Evolutionary conservation across 2,329 filamentous ascomycete genomes (phyloP), one percentile per base, ranked within the genome.

Genomic region (Clonostachys rhizophaga): DNA sequence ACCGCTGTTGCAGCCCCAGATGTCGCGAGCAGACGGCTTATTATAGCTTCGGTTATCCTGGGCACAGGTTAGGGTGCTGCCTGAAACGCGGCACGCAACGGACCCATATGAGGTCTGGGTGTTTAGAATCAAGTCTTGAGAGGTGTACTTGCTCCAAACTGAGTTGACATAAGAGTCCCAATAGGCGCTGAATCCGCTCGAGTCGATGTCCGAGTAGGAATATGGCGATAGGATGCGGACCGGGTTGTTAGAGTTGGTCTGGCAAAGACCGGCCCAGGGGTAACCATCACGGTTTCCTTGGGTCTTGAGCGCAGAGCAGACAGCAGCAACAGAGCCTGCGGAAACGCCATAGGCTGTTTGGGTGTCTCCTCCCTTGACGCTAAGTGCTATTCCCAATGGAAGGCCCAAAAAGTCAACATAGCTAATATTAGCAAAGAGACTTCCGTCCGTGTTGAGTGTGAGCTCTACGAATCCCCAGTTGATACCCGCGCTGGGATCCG

Each of bases 401-500:
- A 86, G 61, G 55, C 71, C 70, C 51, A 90, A 78, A 64, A 91
- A 91, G 68, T 91, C 87, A 46, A 91, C 88, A 61, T 86, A 85
- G 51, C 75, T 81, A 55, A 91, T 83, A 55, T 87, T 87, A 55
- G 79, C 81, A 58, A 80, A 88, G 6, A 87, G 66, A 62, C 86
- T 73, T 34, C 61, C 57, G 36, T 64, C 55, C 62, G 86, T 86
- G 65, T 77, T 18, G 34, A 42, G 86, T 14, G 83, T 86, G 55
- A 87, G 83, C 64, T 89, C 85, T 66, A 76, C 81, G 59, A 88
- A 89, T 30, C 74, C 77, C 84, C 84, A 89, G 49, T 72, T 66
- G 42, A 77, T 66, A 36, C 76, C 67, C 58, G 82, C 81, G 61
- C 87, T 88, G 3, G 74, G 64, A 56, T 89, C 85, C 0, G 73